These are phyloP conservation scores for Eimeria acervulina DNA, from an alignment of 169 alveolate species.

Conservation along the genomic window DNA sequence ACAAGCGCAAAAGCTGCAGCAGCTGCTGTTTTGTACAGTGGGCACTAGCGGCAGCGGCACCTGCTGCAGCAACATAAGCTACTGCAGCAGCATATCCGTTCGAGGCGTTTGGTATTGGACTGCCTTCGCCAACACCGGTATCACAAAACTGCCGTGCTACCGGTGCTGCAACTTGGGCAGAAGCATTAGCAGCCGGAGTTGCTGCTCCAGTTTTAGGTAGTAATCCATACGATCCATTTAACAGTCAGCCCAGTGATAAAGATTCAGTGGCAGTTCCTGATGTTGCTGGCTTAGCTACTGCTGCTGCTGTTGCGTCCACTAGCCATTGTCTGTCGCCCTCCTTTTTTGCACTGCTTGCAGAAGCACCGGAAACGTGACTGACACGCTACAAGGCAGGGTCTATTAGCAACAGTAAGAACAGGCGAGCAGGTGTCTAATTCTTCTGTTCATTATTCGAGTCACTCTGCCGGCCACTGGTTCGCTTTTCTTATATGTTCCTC, in stretches of 20 bases:
- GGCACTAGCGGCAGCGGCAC: constrained; percentile 26
- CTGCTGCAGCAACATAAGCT: constrained; percentile 37
- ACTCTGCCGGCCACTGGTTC: no score
- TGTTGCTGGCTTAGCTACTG: background rate
- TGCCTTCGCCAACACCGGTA: constrained; percentile 33
- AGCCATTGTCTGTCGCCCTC: background rate
- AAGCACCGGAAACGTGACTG: background rate
- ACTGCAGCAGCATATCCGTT: constrained; percentile 39
- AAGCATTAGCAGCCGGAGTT: constrained; percentile 55
- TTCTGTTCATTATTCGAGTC: no score
- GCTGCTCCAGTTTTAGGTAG: constrained; percentile 55
- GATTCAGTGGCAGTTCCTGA: background rate
- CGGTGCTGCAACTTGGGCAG: constrained; percentile 43
- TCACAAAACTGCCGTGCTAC: background rate
- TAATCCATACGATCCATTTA: constrained; percentile 11
- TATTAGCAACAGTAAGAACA: background rate
- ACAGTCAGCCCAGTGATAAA: constrained; percentile 19
- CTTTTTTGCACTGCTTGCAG: background rate
- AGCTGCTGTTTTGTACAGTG: constrained; percentile 4
- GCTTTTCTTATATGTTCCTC: background rate
- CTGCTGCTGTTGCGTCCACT: background rate
- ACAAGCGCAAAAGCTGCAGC: constrained; percentile 23
- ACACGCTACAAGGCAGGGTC: background rate
- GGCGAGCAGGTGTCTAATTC: background rate
- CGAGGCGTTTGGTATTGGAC: background rate